Conservation (phyloP, 208 protist genomes). For the Acanthamoeba polyphaga region DNA sequence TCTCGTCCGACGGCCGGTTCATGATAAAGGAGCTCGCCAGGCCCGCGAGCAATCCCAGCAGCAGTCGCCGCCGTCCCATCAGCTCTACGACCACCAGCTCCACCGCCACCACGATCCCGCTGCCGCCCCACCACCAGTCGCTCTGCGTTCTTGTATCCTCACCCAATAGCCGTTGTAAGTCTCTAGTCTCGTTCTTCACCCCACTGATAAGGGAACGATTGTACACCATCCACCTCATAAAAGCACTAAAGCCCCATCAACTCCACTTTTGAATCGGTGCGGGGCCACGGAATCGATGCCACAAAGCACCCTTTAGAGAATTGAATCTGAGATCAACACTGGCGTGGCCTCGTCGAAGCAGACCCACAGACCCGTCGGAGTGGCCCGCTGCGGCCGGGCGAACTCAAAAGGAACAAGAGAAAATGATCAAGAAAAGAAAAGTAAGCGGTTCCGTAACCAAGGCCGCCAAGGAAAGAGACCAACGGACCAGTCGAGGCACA, state of each 20-base stretch:
- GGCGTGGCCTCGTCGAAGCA: no score
- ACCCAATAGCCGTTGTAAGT: neutral
- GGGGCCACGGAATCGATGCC: no score
- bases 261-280: no score
- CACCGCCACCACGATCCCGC: neutral
- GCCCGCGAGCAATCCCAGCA: neutral
- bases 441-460: no score
- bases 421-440: no score
- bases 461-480: neutral
- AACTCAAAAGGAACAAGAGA: no score
- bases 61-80: neutral
- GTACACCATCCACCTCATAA: neutral
- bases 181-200: neutral
- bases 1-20: conserved; percentile 2
- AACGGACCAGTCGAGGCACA: no score
- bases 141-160: neutral
- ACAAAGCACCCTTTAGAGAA: no score
- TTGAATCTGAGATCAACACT: no score
- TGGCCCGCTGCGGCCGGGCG: no score
- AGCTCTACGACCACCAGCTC: neutral
- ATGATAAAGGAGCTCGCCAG: conserved; percentile 47
- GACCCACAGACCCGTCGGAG: no score
- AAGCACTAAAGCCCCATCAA: neutral
- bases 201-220: neutral
- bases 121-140: neutral